A percentile compares a stretch with the other conserved stretches of the same genome.
phyloP scores from a whole-genome alignment of 148 eudicot genomes.

The Amaranthus palmeri region DNA sequence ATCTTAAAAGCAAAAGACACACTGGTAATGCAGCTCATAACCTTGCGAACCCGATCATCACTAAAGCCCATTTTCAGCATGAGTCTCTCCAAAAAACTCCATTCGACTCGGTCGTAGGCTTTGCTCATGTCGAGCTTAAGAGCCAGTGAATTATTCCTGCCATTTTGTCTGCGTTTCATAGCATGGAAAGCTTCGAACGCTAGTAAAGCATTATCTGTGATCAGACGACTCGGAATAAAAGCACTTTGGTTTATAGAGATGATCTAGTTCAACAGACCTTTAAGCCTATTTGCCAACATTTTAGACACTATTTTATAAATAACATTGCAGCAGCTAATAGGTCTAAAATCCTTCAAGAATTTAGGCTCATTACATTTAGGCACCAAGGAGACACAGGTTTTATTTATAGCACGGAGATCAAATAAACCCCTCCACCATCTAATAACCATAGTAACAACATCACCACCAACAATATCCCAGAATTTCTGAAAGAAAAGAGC shows the following conservation, averaged over 20 bases:
- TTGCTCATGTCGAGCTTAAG: not conserved
- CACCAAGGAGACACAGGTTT: too few relatives aligned
- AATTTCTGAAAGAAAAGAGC: too few relatives aligned
- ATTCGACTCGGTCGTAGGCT: conserved; percentile 3
- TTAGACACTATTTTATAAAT: not conserved
- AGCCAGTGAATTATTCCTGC: not conserved
- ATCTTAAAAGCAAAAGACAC: not conserved
- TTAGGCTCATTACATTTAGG: too few relatives aligned
- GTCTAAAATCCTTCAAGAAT: too few relatives aligned
- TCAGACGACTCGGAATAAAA: not conserved
- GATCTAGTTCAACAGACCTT: not conserved
- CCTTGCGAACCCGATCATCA: not conserved
- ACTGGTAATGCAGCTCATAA: not conserved
- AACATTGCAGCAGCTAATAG: too few relatives aligned
- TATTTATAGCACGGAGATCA: too few relatives aligned
- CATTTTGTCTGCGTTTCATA: not conserved
- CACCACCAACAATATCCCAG: too few relatives aligned
- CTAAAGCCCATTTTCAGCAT: not conserved
- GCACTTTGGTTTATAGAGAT: not conserved
- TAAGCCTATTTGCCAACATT: too few relatives aligned
- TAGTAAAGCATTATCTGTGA: not conserved
- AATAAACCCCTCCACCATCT: too few relatives aligned
- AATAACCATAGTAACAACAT: too few relatives aligned
- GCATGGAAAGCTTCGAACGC: not conserved
- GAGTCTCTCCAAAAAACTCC: not conserved